phyloP scores from a whole-genome alignment of 2,329 filamentous ascomycete species.

The Alternaria solani region DNA sequence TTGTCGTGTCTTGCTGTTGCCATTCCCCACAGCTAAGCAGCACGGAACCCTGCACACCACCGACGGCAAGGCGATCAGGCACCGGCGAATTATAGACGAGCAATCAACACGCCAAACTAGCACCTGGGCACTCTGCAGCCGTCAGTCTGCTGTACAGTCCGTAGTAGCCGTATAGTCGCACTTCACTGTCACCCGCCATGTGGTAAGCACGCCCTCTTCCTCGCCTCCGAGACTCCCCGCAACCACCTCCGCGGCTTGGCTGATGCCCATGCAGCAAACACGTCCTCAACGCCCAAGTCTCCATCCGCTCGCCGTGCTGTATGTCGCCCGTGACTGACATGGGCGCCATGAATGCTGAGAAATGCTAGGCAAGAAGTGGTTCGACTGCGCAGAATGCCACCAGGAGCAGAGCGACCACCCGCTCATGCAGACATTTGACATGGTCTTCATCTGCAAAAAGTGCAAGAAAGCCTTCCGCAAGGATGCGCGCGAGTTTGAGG shows the following conservation, averaged over 20 bases:
- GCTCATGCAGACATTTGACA: slow-evolving; percentile 80
- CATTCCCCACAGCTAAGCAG: slow-evolving; percentile 9
- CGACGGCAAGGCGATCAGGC: slow-evolving; percentile 25
- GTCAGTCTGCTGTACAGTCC: slow-evolving; percentile 2
- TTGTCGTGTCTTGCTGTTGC: slow-evolving; percentile 18
- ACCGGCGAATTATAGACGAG: slow-evolving; percentile 27
- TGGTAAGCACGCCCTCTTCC: slow-evolving; percentile 33
- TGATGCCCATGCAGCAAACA: slow-evolving; percentile 75
- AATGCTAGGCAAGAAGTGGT: slow-evolving; percentile 86
- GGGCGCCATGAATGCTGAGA: slow-evolving; percentile 12
- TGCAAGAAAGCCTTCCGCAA: slow-evolving; percentile 99
- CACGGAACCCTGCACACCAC: slow-evolving; percentile 20
- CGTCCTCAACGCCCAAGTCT: slow-evolving; percentile 95
- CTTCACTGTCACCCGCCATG: slow-evolving; percentile 26
- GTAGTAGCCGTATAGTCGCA: neutral
- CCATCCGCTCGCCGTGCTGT: slow-evolving; percentile 97
- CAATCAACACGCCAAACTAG: slow-evolving; percentile 8
- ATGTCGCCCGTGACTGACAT: slow-evolving; percentile 50
- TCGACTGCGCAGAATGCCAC: slow-evolving; percentile 97
- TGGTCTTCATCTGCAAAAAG: slow-evolving; percentile 98
- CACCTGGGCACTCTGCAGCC: slow-evolving; percentile 4
- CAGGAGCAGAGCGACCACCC: slow-evolving; percentile 78
- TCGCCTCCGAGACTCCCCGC: slow-evolving; percentile 20
- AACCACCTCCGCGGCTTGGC: slow-evolving; percentile 29
- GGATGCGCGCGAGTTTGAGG: slow-evolving; percentile 89